phyloP scores from a whole-genome alignment of 768 basidiomycete species.

The Thelephora aurantiotincta region DNA sequence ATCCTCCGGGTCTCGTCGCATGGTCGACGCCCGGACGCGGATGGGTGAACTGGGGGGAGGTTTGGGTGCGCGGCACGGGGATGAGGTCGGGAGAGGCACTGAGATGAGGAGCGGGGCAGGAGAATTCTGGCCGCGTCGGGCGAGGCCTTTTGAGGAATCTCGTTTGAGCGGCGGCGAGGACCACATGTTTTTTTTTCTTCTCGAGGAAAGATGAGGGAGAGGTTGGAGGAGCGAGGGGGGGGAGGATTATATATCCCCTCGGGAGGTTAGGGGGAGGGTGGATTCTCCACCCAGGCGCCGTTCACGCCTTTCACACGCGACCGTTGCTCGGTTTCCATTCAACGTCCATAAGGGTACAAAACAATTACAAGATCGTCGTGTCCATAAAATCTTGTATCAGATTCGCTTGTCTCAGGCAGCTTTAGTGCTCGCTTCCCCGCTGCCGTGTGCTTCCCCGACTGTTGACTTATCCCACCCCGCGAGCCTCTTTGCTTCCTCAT shows the following conservation, averaged over 20 bases:
- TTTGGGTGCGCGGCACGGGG: not conserved
- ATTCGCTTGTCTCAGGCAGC: too few species aligned
- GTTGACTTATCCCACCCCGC: constrained; percentile 40
- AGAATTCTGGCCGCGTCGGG: not conserved
- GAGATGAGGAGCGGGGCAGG: not conserved
- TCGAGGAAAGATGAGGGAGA: not conserved
- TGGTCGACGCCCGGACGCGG: not conserved
- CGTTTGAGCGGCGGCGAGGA: too few species aligned
- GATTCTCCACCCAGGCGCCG: not conserved
- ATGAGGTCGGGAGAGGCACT: not conserved
- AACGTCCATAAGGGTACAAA: too few species aligned
- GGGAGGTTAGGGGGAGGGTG: not conserved
- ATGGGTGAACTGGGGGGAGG: not conserved
- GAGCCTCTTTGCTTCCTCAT: constrained; percentile 84
- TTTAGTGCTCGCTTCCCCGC: too few species aligned
- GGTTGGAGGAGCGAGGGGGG: not conserved
- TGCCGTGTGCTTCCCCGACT: not conserved
- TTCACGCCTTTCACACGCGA: not conserved
- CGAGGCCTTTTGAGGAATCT: too few species aligned
- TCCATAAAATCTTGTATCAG: too few species aligned
- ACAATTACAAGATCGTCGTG: too few species aligned
- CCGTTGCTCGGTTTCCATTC: too few species aligned
- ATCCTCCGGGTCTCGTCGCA: not conserved
- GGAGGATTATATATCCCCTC: too few species aligned
- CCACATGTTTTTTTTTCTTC: not conserved